Evolutionary conservation across 1,284 basidiomycete species (phyloP).

Genomic region (Rhodotorula glutinis): DNA sequence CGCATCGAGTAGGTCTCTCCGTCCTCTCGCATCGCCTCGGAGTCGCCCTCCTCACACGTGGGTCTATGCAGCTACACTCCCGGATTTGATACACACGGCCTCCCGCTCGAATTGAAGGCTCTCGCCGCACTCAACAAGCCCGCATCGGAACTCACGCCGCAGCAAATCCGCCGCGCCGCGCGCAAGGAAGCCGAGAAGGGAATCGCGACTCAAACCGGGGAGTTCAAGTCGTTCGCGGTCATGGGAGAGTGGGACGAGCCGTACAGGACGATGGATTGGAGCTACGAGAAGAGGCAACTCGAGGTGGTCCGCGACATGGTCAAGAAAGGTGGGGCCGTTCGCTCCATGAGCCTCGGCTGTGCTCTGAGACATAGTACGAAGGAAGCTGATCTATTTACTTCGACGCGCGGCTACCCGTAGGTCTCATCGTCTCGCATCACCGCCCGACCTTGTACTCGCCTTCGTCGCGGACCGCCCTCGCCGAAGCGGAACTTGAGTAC

Average conservation of each 20-base stretch:
- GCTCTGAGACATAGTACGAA: no score
- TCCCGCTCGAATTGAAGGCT: slow-evolving; percentile 94
- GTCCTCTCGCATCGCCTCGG: neutral
- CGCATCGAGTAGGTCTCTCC: slow-evolving; percentile 70
- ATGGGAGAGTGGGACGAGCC: slow-evolving; percentile 88
- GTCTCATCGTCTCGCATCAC: slow-evolving; percentile 78
- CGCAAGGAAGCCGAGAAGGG: slow-evolving; percentile 70
- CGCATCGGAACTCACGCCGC: slow-evolving; percentile 58
- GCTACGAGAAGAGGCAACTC: slow-evolving; percentile 86
- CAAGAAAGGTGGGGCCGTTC: slow-evolving; percentile 59
- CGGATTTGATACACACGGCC: slow-evolving; percentile 98
- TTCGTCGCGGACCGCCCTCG: slow-evolving; percentile 87
- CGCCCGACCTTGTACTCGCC: slow-evolving; percentile 95
- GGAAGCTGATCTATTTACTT: no score
- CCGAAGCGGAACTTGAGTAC: slow-evolving; percentile 92
- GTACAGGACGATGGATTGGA: slow-evolving; percentile 66
- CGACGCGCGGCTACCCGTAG: slow-evolving; percentile 48
- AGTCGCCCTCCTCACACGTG: neutral
- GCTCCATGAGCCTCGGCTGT: no score
- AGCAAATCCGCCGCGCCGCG: slow-evolving; percentile 69
- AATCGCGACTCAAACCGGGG: slow-evolving; percentile 70
- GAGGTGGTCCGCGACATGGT: slow-evolving; percentile 86
- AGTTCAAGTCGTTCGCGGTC: slow-evolving; percentile 79
- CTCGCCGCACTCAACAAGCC: slow-evolving; percentile 57
- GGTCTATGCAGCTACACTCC: slow-evolving; percentile 70